Base-by-base conservation (phyloP, 2,329 filamentous ascomycete genomes). In the Lasiodiplodia citricola region DNA sequence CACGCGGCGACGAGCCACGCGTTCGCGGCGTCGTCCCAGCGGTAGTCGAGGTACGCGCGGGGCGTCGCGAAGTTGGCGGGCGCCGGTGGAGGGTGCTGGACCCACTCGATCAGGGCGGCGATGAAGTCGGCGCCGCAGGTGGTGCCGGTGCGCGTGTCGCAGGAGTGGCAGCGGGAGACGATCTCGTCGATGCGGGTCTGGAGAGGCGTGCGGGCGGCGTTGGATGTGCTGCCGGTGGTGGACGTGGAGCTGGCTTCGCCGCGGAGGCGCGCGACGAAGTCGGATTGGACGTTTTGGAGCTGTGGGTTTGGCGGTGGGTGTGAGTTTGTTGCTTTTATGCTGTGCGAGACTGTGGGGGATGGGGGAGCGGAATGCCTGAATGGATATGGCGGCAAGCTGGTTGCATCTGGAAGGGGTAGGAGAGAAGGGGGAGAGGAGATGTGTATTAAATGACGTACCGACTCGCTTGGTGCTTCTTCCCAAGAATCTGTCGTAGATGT, bases 21-120 rank as follows among this genome's bases (percentile, higher is more conserved):
- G 38, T 62, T 62, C 38, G 57, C 57, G 21, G 57, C 57, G 57
- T 62, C 57, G 13, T 4, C 31, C 57, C 57, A 62, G 13, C 57
- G 57, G 57, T 62, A 62, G 57, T 62, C 38, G 38, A 62, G 57
- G 38, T 62, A 62, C 14, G 25, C 38, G 57, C 57, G 57, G 38
- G 57, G 57, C 21, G 57, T 62, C 2, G 4, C 3, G 57, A 62
- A 62, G 21, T 2, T 18, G 8, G 57, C 1, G 31, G 31, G 8
- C 1, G 21, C 11, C 4, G 57, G 57, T 25, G 25, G 38, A n/a
- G 7, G 10, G 57, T 62, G 57, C 57, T 18, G 21, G 6, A 62
- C 57, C 57, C 57, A 62, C 2, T 50, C 38, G 21, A 62, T 21
- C 23, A 62, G 16, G 1, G 57, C 6, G 38, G 16, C 4, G 57